These are phyloP conservation scores for Lentinula detonsa DNA, from an alignment of 768 basidiomycete species.

Conservation along the genomic window DNA sequence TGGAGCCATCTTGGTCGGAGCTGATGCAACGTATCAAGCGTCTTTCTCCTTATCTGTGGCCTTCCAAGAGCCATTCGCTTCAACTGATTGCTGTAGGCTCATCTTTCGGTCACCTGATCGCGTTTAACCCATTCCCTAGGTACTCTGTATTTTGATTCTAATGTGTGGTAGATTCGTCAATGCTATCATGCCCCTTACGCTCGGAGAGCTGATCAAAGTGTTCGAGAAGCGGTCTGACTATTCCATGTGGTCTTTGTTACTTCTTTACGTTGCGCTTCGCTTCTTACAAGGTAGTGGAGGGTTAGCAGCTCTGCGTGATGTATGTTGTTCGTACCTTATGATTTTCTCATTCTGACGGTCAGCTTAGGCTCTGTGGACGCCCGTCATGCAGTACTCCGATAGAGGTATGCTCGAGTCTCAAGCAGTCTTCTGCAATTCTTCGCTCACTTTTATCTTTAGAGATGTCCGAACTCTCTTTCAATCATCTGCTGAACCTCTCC, in stretches of 20 bases:
- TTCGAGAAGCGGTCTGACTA: conserved; percentile 40
- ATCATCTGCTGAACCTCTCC: conserved; percentile 83
- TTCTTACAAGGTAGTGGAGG: conserved; percentile 78
- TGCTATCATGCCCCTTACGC: conserved; percentile 59
- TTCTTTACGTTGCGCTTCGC: conserved; percentile 61
- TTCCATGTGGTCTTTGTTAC: conserved; percentile 66
- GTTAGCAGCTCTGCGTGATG: conserved; percentile 60
- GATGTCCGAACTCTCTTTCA: conserved; percentile 82
- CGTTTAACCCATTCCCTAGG: conserved; percentile 25
- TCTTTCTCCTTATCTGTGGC: conserved; percentile 83
- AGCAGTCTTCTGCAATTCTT: background rate
- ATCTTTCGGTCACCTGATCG: conserved; percentile 7
- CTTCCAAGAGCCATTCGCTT: conserved; percentile 54
- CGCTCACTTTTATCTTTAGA: conserved; percentile 31
- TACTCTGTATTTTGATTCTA: conserved; percentile 65
- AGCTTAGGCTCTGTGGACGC: conserved; percentile 66
- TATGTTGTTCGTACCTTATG: conserved; percentile 17
- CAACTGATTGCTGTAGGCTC: conserved; percentile 62
- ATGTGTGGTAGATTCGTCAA: conserved; percentile 75
- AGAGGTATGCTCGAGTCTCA: conserved; percentile 33
- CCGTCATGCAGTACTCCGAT: conserved; percentile 88
- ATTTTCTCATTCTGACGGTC: background rate
- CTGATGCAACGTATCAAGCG: conserved; percentile 57
- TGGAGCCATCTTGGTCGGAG: conserved; percentile 70
- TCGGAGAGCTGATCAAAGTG: conserved; percentile 58